Conservation (phyloP, 768 basidiomycete genomes). For the Leccinellum albellum region DNA sequence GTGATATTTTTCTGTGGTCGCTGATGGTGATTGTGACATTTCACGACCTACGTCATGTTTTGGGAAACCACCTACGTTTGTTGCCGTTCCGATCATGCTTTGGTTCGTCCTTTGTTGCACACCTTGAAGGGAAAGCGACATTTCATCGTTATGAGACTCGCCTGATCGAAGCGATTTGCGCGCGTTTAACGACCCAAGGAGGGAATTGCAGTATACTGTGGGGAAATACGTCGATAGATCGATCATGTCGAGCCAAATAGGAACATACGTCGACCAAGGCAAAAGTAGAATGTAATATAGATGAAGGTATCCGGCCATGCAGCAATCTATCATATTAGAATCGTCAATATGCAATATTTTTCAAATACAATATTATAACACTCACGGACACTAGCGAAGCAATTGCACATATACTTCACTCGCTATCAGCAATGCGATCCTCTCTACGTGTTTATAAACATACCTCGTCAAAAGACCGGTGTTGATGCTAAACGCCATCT, state of each 20-base stretch:
- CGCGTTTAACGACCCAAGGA: conserved; percentile 59
- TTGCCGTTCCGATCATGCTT: neutral
- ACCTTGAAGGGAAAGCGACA: conserved; percentile 32
- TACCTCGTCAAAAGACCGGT: neutral
- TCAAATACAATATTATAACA: neutral
- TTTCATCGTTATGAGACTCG: conserved; percentile 24
- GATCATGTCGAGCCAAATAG: neutral
- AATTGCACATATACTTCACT: neutral
- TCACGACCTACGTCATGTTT: neutral
- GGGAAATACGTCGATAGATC: neutral
- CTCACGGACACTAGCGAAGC: neutral
- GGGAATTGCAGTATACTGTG: conserved; percentile 58
- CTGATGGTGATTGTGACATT: neutral
- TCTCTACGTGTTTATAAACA: neutral
- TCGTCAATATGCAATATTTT: neutral
- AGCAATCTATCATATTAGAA: neutral
- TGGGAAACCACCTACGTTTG: neutral
- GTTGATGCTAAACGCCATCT: no score
- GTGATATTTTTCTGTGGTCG: neutral
- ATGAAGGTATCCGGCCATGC: neutral
- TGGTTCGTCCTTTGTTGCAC: conserved; percentile 15
- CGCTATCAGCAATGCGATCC: neutral
- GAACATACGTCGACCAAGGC: neutral
- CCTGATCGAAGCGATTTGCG: conserved; percentile 48
- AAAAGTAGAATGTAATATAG: neutral